These are phyloP conservation scores for Esteya vermicola DNA, from an alignment of 2,329 filamentous ascomycete genomes.

Conservation along the genomic window DNA sequence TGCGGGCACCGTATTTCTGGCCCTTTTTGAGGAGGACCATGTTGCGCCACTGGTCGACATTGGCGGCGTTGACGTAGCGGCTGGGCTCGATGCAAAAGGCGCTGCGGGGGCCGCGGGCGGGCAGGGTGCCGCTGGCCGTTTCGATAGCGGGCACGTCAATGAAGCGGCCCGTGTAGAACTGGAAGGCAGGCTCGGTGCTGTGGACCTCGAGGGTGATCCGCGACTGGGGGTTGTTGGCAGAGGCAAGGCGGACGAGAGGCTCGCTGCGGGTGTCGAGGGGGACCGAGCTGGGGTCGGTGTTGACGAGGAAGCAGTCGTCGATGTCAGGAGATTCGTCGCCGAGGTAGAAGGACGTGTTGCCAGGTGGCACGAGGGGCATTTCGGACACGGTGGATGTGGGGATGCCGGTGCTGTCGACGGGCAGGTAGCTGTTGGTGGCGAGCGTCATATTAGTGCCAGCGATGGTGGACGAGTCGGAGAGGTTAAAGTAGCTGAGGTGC, in stretches of 20 bases:
- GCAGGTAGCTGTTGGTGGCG: constrained; percentile 50
- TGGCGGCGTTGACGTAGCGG: constrained; percentile 78
- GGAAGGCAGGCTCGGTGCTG: constrained; percentile 90
- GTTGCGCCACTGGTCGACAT: constrained; percentile 63
- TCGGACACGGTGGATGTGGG: constrained; percentile 52
- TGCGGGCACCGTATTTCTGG: constrained; percentile 64
- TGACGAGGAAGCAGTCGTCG: constrained; percentile 82
- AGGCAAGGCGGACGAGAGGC: constrained; percentile 52
- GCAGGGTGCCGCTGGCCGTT: too few relatives aligned
- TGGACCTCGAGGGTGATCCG: constrained; percentile 72
- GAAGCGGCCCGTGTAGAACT: constrained; percentile 86
- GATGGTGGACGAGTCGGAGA: constrained; percentile 36
- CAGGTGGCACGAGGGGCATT: constrained; percentile 44
- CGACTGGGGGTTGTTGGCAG: constrained; percentile 59
- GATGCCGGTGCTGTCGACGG: constrained; percentile 58
- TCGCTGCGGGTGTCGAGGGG: constrained; percentile 50
- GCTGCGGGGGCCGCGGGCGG: constrained; percentile 51
- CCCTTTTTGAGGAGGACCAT: constrained; percentile 77
- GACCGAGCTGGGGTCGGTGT: constrained; percentile 43
- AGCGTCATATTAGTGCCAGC: constrained; percentile 54
- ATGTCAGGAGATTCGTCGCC: constrained; percentile 59
- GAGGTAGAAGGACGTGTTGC: constrained; percentile 57
- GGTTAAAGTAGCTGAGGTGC: constrained; percentile 46
- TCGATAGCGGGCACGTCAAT: constrained; percentile 61
- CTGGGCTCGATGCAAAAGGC: constrained; percentile 90